These are phyloP conservation scores for Rhynchospora tenuis DNA, from an alignment of 176 grass and related monocot genomes.

Conservation along the genomic window DNA sequence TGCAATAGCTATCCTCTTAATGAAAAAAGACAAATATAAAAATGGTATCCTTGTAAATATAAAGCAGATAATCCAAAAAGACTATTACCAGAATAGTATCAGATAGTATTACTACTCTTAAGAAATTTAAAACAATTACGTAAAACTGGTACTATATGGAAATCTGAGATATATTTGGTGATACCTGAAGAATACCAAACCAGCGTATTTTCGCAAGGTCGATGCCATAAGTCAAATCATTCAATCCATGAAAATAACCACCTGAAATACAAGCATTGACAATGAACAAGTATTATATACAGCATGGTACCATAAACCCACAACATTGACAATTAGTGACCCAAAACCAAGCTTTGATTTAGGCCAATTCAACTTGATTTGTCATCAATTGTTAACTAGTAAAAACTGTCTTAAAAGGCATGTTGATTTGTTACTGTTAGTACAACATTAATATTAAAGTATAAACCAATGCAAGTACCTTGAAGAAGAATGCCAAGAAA, in stretches of 20 bases:
- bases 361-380: neutral
- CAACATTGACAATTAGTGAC: neutral
- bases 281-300: slow-evolving; percentile 3
- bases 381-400: neutral
- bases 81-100: neutral
- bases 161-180: slow-evolving; percentile 6
- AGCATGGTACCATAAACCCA: neutral
- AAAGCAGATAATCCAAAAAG: neutral
- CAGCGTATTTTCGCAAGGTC: slow-evolving; percentile 59
- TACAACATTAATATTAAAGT: neutral
- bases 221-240: slow-evolving; percentile 67
- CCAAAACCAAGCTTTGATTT: neutral
- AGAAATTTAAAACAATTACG: neutral
- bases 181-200: slow-evolving; percentile 86
- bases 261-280: slow-evolving; percentile 26
- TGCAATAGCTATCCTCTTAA: slow-evolving; percentile 86
- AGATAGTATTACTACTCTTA: neutral
- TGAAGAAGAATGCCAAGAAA: slow-evolving; percentile 82
- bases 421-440: neutral
- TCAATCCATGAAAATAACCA: slow-evolving; percentile 87
- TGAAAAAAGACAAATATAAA: slow-evolving; percentile 11
- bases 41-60: neutral
- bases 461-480: slow-evolving; percentile 37
- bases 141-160: neutral
- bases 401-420: neutral